These are phyloP conservation scores for Neurospora intermedia DNA, from an alignment of 495 filamentous ascomycete species.

Conservation along the genomic window DNA sequence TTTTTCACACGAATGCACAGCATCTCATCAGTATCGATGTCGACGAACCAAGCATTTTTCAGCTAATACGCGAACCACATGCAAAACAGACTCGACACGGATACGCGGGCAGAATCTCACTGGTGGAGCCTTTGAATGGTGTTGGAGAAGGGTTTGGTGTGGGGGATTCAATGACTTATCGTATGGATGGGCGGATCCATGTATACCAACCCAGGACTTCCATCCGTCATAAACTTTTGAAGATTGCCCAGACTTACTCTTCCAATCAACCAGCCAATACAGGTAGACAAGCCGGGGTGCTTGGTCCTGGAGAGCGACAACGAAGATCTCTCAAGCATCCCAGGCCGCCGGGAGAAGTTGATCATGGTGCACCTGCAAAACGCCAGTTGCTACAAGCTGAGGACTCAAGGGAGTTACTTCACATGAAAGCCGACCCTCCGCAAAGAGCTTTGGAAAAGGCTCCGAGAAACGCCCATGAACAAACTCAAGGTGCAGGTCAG, in stretches of 20 bases:
- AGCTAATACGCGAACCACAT: conserved; percentile 9
- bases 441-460: neutral
- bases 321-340: neutral
- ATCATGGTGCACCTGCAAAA: neutral
- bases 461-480: neutral
- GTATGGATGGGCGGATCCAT: neutral
- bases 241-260: neutral
- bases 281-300: neutral
- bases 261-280: neutral
- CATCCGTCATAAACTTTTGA: neutral
- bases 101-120: neutral
- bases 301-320: neutral
- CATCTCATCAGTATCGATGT: conserved; percentile 28
- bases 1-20: conserved; percentile 14
- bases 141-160: conserved; percentile 12
- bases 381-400: neutral
- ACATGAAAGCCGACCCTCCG: neutral
- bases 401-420: neutral
- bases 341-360: neutral
- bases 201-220: neutral
- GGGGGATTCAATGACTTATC: conserved; percentile 9
- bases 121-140: neutral
- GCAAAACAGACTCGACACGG: neutral
- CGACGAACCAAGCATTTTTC: conserved; percentile 35
- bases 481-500: neutral